Evolutionary conservation across 345 rosid species (phyloP).

Genomic region (Psidium friedrichsthalianum): DNA sequence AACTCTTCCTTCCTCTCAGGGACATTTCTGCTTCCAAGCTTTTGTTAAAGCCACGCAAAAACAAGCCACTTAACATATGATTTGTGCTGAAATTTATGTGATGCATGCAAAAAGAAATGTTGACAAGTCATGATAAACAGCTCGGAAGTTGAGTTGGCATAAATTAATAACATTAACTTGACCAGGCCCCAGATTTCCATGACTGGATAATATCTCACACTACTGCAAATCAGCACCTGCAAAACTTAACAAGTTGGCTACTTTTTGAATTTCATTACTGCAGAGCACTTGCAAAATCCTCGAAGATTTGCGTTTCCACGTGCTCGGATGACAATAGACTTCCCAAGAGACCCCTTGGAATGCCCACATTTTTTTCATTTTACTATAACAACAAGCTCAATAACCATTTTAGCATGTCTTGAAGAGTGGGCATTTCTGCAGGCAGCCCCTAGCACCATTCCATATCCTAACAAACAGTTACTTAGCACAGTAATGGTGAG

Average conservation of each 20-base stretch:
- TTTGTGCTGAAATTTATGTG: background rate
- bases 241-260: background rate
- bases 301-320: background rate
- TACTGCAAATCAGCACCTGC: background rate
- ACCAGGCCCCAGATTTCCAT: background rate
- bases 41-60: background rate
- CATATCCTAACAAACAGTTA: background rate
- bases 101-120: background rate
- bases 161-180: background rate
- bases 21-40: background rate
- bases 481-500: background rate
- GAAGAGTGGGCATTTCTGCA: background rate
- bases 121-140: background rate
- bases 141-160: background rate
- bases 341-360: background rate
- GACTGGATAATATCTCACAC: background rate
- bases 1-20: background rate
- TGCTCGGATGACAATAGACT: background rate
- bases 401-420: background rate
- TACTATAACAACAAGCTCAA: background rate
- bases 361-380: background rate
- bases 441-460: background rate
- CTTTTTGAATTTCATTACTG: background rate
- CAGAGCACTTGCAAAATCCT: background rate
- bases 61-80: background rate